Base-by-base conservation (phyloP, 805 yeast species). In the Tetrapisispora nanseiensis region DNA sequence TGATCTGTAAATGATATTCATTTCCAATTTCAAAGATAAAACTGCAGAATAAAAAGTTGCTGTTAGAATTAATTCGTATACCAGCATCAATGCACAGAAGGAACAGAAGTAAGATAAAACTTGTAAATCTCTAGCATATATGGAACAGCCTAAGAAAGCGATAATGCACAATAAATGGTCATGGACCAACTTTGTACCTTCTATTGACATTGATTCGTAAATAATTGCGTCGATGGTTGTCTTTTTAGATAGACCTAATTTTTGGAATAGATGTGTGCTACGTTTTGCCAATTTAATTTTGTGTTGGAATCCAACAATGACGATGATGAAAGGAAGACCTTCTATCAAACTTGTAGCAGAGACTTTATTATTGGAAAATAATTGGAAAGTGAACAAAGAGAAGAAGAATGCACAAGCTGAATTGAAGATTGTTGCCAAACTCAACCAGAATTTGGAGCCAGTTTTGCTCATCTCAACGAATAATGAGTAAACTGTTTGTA, bases 311-410 rank as follows among this genome's bases (percentile, higher is more conserved):
- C 97, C 98, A 56, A 90, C 77, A 4, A 86, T 80, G 18, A 95
- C 86, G 19, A 90, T 95, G 56, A 90, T 73, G 63, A 90, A 90
- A 19, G 98, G 98, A 36, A 90, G 66, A 27, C 97, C 97, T 66
- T 90, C 97, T 44, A 87, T 76, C 50, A 90, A 69, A 42, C 85
- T 77, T 42, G 84, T 67, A 42, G 86, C 68, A 8, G 95, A 78
- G 26, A 90, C 80, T 39, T 73, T 74, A 36, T 76, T 66, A 28
- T 76, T 74, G 37, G 83, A 65, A 24, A 75, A 55, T 43, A 72
- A 70, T 27, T 76, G 73, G 8, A 84, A 71, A 39, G 81, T 66
- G 46, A 76, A 77, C 37, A 83, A 69, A 2, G 96, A 95, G 50
- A 84, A 75, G 44, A 86, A 67, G 54, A 92, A 82, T 2, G 95